Evolutionary conservation across 192 early-diverging fungal genomes (phyloP), one percentile per base, ranked within the genome.

Genomic region (Radiomyces spectabilis): DNA sequence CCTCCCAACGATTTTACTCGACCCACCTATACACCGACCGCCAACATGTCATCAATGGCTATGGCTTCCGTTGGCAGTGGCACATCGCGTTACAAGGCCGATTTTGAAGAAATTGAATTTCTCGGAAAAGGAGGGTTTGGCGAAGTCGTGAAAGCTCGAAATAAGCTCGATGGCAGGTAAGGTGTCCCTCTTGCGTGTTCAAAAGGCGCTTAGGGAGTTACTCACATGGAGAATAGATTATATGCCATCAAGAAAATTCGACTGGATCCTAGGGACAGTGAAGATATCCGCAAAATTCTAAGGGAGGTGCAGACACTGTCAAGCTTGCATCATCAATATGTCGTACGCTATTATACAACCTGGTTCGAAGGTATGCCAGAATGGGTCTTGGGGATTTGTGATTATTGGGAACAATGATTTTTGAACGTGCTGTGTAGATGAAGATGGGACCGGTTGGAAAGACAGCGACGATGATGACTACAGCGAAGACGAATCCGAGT

Each of bases 171-270:
- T 57, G 81, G 76, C 0, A 71, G 81, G 33, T 60, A 44, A n/a
- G n/a, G n/a, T n/a, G n/a, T n/a, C n/a, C n/a, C n/a, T n/a, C n/a
- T n/a, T n/a, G n/a, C n/a, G n/a, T n/a, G n/a, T n/a, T n/a, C n/a
- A n/a, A n/a, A n/a, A n/a, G n/a, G n/a, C n/a, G n/a, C n/a, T n/a
- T n/a, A n/a, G n/a, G n/a, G n/a, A n/a, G n/a, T n/a, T n/a, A n/a
- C n/a, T n/a, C n/a, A n/a, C n/a, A n/a, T n/a, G n/a, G n/a, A n/a
- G n/a, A n/a, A n/a, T n/a, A 46, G 72, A n/a, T 82, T 83, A 48
- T 97, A 95, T 60, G 91, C 93, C 7, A 87, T 97, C 55, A 97
- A 97, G 53, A 94, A 89, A 65, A 89, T 97, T 50, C 77, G 78
- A 44, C 70, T 95, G 55, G 83, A 93, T 62, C 82, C 85, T 34